These are phyloP conservation scores for Cudoniella acicularis DNA, from an alignment of 495 filamentous ascomycete species.

Conservation along the genomic window DNA sequence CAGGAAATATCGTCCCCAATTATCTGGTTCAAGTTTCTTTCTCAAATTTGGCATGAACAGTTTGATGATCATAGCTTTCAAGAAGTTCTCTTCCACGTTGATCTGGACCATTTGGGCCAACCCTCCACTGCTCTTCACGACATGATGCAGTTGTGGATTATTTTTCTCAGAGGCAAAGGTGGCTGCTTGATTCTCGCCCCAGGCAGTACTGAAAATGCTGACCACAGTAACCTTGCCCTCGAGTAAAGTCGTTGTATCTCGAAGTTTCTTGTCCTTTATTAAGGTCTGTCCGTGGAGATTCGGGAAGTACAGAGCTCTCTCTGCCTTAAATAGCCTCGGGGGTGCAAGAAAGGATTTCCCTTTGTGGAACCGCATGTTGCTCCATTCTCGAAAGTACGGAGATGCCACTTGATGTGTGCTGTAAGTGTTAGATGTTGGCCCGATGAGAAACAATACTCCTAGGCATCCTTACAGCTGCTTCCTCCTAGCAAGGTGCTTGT, in stretches of 20 bases:
- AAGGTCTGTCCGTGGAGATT: slow-evolving; percentile 82
- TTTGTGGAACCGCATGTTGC: slow-evolving; percentile 70
- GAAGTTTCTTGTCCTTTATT: slow-evolving; percentile 31
- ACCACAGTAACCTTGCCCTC: slow-evolving; percentile 72
- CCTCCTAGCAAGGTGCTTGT: slow-evolving; percentile 72
- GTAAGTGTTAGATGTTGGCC: not conserved
- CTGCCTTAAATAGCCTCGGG: slow-evolving; percentile 66
- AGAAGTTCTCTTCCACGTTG: slow-evolving; percentile 75
- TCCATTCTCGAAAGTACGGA: slow-evolving; percentile 93
- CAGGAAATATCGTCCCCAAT: slow-evolving; percentile 77
- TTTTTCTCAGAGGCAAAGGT: slow-evolving; percentile 60
- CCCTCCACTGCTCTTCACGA: slow-evolving; percentile 42
- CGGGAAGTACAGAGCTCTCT: slow-evolving; percentile 84
- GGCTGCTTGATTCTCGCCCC: slow-evolving; percentile 78
- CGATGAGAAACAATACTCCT: not conserved
- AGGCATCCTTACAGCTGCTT: slow-evolving; percentile 58
- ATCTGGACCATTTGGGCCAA: slow-evolving; percentile 73
- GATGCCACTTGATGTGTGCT: slow-evolving; percentile 60
- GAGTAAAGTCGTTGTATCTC: slow-evolving; percentile 70
- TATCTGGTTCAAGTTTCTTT: slow-evolving; percentile 47
- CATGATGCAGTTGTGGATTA: slow-evolving; percentile 61
- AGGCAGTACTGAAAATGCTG: slow-evolving; percentile 71
- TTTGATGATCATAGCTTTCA: slow-evolving; percentile 72
- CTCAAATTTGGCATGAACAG: slow-evolving; percentile 64
- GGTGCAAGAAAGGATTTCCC: slow-evolving; percentile 89